Conservation (phyloP, 495 filamentous ascomycete species). For the Aspergillus leporis region DNA sequence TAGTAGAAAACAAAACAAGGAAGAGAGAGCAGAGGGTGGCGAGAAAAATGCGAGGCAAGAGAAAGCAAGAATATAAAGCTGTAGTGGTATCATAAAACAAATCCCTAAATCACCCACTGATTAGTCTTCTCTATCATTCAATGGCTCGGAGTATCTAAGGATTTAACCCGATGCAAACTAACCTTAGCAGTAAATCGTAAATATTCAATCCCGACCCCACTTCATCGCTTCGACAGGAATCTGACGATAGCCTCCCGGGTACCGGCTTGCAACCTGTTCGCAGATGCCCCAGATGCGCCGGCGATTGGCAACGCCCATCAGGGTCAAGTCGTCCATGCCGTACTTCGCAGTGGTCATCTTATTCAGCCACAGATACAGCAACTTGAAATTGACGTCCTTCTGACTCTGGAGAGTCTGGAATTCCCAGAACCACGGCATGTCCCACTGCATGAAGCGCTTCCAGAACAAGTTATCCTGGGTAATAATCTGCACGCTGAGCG, state of each 20-base stretch:
- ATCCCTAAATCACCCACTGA: too few relatives aligned
- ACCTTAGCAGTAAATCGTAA: neutral
- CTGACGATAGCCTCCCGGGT: neutral
- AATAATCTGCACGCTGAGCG: slow-evolving; percentile 17
- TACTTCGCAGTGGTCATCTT: slow-evolving; percentile 15
- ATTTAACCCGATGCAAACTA: neutral
- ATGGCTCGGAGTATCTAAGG: too few relatives aligned
- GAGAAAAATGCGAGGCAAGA: too few relatives aligned
- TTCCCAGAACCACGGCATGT: slow-evolving; percentile 28
- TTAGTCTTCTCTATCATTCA: too few relatives aligned
- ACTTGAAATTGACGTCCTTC: slow-evolving; percentile 19
- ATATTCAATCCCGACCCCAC: neutral
- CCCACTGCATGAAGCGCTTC: slow-evolving; percentile 19
- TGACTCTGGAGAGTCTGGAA: neutral
- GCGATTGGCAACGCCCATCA: slow-evolving; percentile 23
- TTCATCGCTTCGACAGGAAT: neutral
- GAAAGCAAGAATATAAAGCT: too few relatives aligned
- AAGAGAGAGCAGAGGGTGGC: too few relatives aligned
- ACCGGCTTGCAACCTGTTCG: slow-evolving; percentile 16
- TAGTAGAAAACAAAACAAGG: too few relatives aligned
- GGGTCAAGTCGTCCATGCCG: slow-evolving; percentile 18
- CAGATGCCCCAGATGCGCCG: slow-evolving; percentile 23
- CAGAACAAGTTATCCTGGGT: slow-evolving; percentile 25
- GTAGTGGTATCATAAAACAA: too few relatives aligned
- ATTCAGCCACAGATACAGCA: slow-evolving; percentile 21